Evolutionary conservation across 1,284 basidiomycete species (phyloP), one percentile per base, ranked within the genome.

Genomic region (Melampsora larici-populina): DNA sequence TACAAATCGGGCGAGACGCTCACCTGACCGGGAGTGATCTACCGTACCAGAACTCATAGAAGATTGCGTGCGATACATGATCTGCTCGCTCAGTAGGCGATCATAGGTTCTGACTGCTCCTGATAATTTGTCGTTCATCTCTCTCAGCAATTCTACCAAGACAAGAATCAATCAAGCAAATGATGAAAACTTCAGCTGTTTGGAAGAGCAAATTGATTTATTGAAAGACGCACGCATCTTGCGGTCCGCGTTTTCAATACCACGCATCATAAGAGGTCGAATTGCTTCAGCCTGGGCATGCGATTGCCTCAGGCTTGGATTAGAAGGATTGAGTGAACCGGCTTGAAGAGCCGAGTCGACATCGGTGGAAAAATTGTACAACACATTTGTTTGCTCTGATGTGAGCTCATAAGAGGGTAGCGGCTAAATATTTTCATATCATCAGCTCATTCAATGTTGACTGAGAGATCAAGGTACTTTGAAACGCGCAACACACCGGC

Each of bases 91-190:
- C 64, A 97, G 86, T 18, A 97, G 86, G 72, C 90, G 88, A 81
- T 97, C 94, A 83, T 97, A 97, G 1, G 96, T 85, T 80, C 91
- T 90, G 63, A 97, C 93, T 0, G 93, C 93, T 83, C 96, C 89
- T 0, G 92, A 92, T 2, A 97, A 86, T 84, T 97, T 95, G 79
- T 91, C 91, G 82, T 97, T 92, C 94, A 97, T 97, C 70, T 95
- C 93, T 9, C 89, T 87, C 24, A 98, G 86, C 82, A 93, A 87
- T 83, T 93, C 93, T 95, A 74, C 5, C 75, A 43, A 55, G 3
- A 65, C 78, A 79, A 33, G 81, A 78, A 26, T 40, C 63, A 31
- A 43, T 33, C 64, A 21, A 65, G 29, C 36, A 55, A 46, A 78
- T 15, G 18, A 62, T 46, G 77, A 58, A 29, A 65, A n/a, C 70